Base-by-base conservation (phyloP, 805 yeast species). In the Candida tammaniensis region DNA sequence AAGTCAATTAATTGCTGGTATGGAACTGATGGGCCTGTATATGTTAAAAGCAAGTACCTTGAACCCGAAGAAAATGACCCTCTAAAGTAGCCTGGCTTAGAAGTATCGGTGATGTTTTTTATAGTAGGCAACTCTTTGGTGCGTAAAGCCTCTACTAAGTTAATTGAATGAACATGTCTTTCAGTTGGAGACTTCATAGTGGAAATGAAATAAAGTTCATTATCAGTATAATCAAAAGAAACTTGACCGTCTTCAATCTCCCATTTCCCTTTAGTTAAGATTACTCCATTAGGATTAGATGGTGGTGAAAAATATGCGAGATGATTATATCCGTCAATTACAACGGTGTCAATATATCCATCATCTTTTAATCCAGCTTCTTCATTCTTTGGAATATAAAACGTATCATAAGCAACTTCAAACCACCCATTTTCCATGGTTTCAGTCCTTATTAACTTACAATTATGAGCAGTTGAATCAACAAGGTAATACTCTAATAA, bases 251-350 rank as follows among this genome's bases (percentile, higher is more conserved):
- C 73, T 17, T 76, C 83, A n/a, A 93, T 95, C 57, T 93, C 98
- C 95, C 96, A 93, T 1, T 72, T 60, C 5, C 98, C 98, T 1
- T 47, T 38, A 5, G 95, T 70, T 15, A 82, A 54, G 4, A 81
- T 55, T 17, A 71, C 66, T 1, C 78, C 78, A 3, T 55, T 49
- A 0, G 59, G 47, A 21, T 71, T 52, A 4, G 58, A 50, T 2
- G 87, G 77, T 4, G 95, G 93, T 2, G 85, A 66, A 54, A 78
- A 93, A 57, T 83, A 89, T 0, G 88, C 98, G 43, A 93, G 65
- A 57, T 93, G 98, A 41, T 73, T 76, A 53, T 57, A 81, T 0
- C 83, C 81, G 40, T 76, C 64, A 21, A 65, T 68, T 12, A 72
- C 77, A 10, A 78, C 68, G 1, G 89, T 72, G 55, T 93, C 98